Percentiles rank a stretch among this genome's conserved stretches.
Conservation (phyloP, 2,329 filamentous ascomycete species). For the Tolypocladium guangdongense region DNA sequence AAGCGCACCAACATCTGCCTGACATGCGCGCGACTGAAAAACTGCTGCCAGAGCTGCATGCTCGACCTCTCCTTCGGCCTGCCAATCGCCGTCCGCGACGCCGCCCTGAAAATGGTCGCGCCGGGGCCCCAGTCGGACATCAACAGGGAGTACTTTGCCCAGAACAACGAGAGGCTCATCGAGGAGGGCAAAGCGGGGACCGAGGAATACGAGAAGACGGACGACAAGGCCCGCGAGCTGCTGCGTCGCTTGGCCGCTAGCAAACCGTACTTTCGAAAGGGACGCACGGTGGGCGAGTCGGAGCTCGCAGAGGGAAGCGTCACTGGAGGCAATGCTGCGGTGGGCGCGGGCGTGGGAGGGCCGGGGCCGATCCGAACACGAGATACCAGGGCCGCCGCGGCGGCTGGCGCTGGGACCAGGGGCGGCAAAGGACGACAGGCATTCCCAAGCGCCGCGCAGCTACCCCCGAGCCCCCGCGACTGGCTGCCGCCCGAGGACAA, state of each 20-base stretch:
- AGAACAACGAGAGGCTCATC: constrained; percentile 92
- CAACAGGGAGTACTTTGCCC: constrained; percentile 94
- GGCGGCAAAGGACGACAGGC: constrained; percentile 35
- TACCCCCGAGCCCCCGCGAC: constrained; percentile 75
- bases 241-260: constrained; percentile 76
- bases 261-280: constrained; percentile 91
- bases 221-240: constrained; percentile 89
- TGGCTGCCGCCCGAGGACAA: constrained; percentile 73
- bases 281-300: constrained; percentile 57
- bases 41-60: constrained; percentile 99
- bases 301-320: constrained; percentile 21
- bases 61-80: constrained; percentile 92
- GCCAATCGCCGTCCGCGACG: constrained; percentile 89
- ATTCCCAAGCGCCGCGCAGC: constrained; percentile 60
- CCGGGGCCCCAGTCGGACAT: constrained; percentile 86
- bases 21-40: constrained; percentile 93
- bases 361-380: constrained; percentile 72
- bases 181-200: constrained; percentile 78
- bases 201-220: constrained; percentile 92
- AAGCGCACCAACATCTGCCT: constrained; percentile 93
- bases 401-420: constrained; percentile 37
- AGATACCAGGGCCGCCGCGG: constrained; percentile 43
- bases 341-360: constrained; percentile 47
- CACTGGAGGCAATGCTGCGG: constrained; percentile 33
- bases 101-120: constrained; percentile 94